These are phyloP conservation scores for Fusarium compactum DNA, from an alignment of 2,329 filamentous ascomycete genomes.

Conservation along the genomic window DNA sequence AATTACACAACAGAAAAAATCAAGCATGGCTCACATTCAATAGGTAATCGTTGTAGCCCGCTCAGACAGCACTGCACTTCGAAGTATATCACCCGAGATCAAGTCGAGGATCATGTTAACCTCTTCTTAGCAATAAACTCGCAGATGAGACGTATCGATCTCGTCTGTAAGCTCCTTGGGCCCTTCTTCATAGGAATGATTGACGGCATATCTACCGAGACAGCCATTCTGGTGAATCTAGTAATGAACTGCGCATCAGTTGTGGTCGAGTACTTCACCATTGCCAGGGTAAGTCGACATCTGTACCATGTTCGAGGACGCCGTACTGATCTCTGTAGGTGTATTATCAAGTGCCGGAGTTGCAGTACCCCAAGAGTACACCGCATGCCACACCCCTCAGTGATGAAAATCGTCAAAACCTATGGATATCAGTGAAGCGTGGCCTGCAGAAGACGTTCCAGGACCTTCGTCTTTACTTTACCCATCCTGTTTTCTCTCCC, in stretches of 20 bases:
- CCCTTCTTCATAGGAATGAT: slow-evolving; percentile 67
- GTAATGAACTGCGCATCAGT: slow-evolving; percentile 64
- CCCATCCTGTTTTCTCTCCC: slow-evolving; percentile 68
- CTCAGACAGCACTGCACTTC: slow-evolving; percentile 29
- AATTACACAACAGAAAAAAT: background rate
- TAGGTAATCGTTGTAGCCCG: slow-evolving; percentile 50
- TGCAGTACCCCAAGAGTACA: slow-evolving; percentile 43
- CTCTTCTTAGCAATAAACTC: slow-evolving; percentile 61
- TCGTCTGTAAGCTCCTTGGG: slow-evolving; percentile 69
- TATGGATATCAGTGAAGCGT: slow-evolving; percentile 1
- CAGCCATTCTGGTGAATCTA: slow-evolving; percentile 63
- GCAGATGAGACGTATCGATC: slow-evolving; percentile 72
- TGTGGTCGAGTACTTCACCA: slow-evolving; percentile 64
- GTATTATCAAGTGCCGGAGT: slow-evolving; percentile 43
- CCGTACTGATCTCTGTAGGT: slow-evolving; percentile 38
- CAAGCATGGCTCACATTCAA: slow-evolving; percentile 3
- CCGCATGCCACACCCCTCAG: slow-evolving; percentile 5
- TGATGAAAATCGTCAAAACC: background rate
- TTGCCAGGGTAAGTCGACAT: slow-evolving; percentile 47
- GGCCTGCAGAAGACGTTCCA: slow-evolving; percentile 22
- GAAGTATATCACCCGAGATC: slow-evolving; percentile 19
- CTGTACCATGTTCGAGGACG: too few species aligned
- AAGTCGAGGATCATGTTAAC: background rate
- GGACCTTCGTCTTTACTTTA: slow-evolving; percentile 58
- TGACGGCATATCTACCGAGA: slow-evolving; percentile 60